Evolutionary conservation across 805 yeast genomes (phyloP), one percentile per base, ranked within the genome.

Genomic region (Candida piceae): DNA sequence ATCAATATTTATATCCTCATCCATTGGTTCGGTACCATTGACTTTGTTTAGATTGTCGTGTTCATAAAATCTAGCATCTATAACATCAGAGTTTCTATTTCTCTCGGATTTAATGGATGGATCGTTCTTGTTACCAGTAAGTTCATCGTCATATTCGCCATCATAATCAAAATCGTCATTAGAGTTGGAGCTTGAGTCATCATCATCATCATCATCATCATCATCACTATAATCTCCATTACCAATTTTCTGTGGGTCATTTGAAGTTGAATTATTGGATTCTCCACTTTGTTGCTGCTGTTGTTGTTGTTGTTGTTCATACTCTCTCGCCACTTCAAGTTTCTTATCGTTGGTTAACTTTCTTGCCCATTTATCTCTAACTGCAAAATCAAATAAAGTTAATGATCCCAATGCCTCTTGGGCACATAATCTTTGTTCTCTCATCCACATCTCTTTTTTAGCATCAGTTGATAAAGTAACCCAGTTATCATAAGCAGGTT

Each of bases 401-500:
- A 65, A 49, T 4, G 50, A 42, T 3, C 67, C 67, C 9, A 72
- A 44, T 0, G 73, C 63, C 10, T 69, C 71, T 29, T 66, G 67
- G 1, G 74, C 72, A 7, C 72, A 67, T 9, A 52, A 44, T 25
- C 74, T 50, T 42, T 66, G 62, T 40, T 71, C 76, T 8, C 67
- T 46, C 2, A 42, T 45, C 77, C 77, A 72, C 26, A 69, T 56
- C n/a, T 64, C 69, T 29, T 50, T 53, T 31, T 61, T 66, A 1
- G 55, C 53, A 4, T 50, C 52, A 16, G 60, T 63, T 8, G 63
- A 40, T 28, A 69, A 36, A 1, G 63, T 53, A 6, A 53, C 42
- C 78, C 78, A 72, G 21, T 63, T 62, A 16, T 69, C 73, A 24
- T 64, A 70, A 0, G 76, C 74, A 0, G 58, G 62, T n/a, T 59